Percentiles rank a stretch among this genome's conserved stretches.
phyloP scores from a whole-genome alignment of 2,329 filamentous ascomycete species.

The Pseudopithomyces chartarum region DNA sequence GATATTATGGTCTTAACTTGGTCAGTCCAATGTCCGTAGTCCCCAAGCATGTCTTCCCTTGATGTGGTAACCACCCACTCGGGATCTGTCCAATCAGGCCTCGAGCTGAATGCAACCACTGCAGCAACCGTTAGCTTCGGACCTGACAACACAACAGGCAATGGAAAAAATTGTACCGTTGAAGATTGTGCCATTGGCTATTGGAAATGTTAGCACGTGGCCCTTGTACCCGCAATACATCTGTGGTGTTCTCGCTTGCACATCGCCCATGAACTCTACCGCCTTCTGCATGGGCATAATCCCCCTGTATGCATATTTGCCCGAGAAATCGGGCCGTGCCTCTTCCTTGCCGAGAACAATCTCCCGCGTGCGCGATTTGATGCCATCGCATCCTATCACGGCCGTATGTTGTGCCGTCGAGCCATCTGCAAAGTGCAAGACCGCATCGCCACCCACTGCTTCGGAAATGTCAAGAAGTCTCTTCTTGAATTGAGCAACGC shows the following conservation, averaged over 20 bases:
- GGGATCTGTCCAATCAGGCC: slow-evolving; percentile 22
- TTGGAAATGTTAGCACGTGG: slow-evolving; percentile 66
- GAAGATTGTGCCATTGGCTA: slow-evolving; percentile 60
- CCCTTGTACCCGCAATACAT: slow-evolving; percentile 63
- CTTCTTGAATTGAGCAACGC: slow-evolving; percentile 50
- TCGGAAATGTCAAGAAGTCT: slow-evolving; percentile 30
- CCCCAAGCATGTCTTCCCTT: slow-evolving; percentile 30
- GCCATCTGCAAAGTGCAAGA: slow-evolving; percentile 52
- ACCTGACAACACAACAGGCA: neutral
- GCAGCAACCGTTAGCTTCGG: slow-evolving; percentile 1
- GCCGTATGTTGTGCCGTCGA: slow-evolving; percentile 50
- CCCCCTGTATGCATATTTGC: slow-evolving; percentile 66
- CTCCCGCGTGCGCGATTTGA: slow-evolving; percentile 61
- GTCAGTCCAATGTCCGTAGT: slow-evolving; percentile 30
- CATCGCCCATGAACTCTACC: slow-evolving; percentile 53
- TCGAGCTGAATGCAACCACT: slow-evolving; percentile 36
- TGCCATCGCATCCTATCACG: slow-evolving; percentile 68
- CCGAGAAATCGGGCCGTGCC: slow-evolving; percentile 56
- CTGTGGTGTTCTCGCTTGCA: slow-evolving; percentile 55
- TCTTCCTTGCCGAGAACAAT: slow-evolving; percentile 56
- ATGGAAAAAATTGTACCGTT: slow-evolving; percentile 48
- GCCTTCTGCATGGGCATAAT: slow-evolving; percentile 65
- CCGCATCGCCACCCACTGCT: slow-evolving; percentile 27
- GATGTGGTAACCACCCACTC: slow-evolving; percentile 36
- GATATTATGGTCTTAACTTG: slow-evolving; percentile 23